Evolutionary conservation across 2,329 filamentous ascomycete genomes (phyloP), one percentile per base, ranked within the genome.

Genomic region (Neocatenulostroma microsporum): DNA sequence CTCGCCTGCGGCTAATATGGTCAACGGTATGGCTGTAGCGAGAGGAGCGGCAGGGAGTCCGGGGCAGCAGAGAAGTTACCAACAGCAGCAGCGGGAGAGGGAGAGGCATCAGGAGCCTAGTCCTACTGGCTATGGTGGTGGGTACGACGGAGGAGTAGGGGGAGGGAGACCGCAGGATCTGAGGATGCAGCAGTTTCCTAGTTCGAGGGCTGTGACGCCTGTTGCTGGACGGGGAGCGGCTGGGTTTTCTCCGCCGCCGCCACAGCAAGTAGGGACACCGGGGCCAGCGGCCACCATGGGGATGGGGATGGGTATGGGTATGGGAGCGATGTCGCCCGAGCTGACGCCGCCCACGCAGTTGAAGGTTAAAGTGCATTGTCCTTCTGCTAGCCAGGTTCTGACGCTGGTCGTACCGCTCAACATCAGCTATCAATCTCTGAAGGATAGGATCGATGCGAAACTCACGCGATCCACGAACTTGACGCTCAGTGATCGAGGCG

Each of bases 361-460:
- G 34, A 96, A 95, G 64, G 88, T 95, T 34, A 94, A 93, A 59
- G 87, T 98, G 39, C 89, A 89, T 55, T 93, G 85, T 56, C 63
- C 65, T 3, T 60, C 64, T 3, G 85, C 91, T 30, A 82, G 83
- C 30, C 91, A 88, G 56, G 93, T 93, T 50, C 82, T 95, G 41
- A 95, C 89, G 1, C 73, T 98, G n/a, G 89, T 98, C 9, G 93
- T 94, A 27, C 84, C 86, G 21, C 93, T 86, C 62, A 94, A 93
- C 58, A 96, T 96, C 53, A 82, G 85, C 26, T 96, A 93, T 62
- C 85, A 91, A 48, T 91, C 85, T 17, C 72, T 98, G 37, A 87
- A 91, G 46, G 91, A 96, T 57, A 83, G 91, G 9, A 95, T 98
- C 51, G 91, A 98, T 56, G 86, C 87, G 19, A 98, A 98, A 61